Percentiles rank a stretch among this genome's conserved stretches.
Evolutionary conservation across 352 stramenopile species (phyloP).

Genomic region (Globisporangium megalacanthum): DNA sequence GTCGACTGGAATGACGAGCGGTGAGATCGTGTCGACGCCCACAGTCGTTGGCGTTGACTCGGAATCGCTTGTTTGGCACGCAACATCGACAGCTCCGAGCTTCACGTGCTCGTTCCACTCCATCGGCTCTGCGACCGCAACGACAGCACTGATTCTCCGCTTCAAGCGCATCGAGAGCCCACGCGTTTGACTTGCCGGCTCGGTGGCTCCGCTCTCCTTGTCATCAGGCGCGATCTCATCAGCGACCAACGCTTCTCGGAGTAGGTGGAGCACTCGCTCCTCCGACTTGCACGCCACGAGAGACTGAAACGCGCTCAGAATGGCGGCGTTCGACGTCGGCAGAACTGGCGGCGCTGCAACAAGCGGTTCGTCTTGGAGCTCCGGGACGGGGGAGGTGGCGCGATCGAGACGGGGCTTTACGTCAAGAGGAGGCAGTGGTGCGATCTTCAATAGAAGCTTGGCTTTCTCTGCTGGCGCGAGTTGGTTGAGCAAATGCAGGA

Average conservation of each 20-base stretch:
- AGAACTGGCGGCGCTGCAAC: not conserved
- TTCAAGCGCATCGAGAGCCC: slow-evolving; percentile 2
- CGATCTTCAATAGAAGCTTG: slow-evolving; percentile 24
- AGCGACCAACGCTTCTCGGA: slow-evolving; percentile 18
- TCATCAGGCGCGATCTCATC: not conserved
- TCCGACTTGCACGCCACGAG: slow-evolving; percentile 34
- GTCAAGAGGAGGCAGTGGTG: slow-evolving; percentile 4
- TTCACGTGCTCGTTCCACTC: slow-evolving; percentile 60
- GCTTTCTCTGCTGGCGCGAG: slow-evolving; percentile 18
- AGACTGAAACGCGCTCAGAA: slow-evolving; percentile 32
- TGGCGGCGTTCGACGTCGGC: slow-evolving; percentile 8
- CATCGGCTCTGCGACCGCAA: slow-evolving; percentile 53
- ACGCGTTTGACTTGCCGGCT: not conserved
- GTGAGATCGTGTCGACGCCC: not conserved
- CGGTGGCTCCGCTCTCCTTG: not conserved
- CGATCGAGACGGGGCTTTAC: slow-evolving; percentile 15
- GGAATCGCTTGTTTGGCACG: slow-evolving; percentile 35
- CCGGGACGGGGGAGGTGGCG: slow-evolving; percentile 30
- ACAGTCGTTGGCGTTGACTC: too few relatives aligned
- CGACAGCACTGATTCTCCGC: slow-evolving; percentile 47
- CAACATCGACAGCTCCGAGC: slow-evolving; percentile 36
- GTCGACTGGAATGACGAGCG: not conserved
- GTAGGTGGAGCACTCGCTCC: slow-evolving; percentile 30
- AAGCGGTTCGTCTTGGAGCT: slow-evolving; percentile 10
- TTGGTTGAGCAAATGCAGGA: slow-evolving; percentile 25